Evolutionary conservation across 1,139 yeast species (phyloP).

Genomic region (Taphrina flavorubra): DNA sequence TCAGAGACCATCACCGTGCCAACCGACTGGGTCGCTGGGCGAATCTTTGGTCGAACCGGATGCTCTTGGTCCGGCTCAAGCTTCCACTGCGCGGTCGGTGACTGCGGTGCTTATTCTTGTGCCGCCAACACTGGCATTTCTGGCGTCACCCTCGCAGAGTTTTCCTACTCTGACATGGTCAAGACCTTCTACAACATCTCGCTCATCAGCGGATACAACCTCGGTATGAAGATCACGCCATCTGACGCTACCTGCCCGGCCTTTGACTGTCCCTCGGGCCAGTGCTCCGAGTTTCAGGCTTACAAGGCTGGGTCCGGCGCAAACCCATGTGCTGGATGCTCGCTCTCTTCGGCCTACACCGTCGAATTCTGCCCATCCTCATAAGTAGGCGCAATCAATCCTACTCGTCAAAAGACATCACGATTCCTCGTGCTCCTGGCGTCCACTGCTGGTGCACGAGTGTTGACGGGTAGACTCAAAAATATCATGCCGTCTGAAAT

Average conservation of each 20-base stretch:
- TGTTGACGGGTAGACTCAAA: no score
- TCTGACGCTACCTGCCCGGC: slow-evolving; percentile 28
- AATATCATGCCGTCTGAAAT: no score
- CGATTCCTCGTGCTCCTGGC: no score
- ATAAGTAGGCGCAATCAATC: neutral
- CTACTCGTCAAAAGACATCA: neutral
- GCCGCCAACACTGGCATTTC: slow-evolving; percentile 25
- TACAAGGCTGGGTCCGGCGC: slow-evolving; percentile 27
- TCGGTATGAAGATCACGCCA: slow-evolving; percentile 33
- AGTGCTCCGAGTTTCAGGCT: slow-evolving; percentile 36
- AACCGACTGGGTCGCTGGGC: slow-evolving; percentile 31
- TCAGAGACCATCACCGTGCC: slow-evolving; percentile 25
- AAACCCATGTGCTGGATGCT: slow-evolving; percentile 35
- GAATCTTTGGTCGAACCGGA: slow-evolving; percentile 37
- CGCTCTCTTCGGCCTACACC: slow-evolving; percentile 17
- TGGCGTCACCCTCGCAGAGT: slow-evolving; percentile 41
- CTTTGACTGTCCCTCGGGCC: slow-evolving; percentile 21
- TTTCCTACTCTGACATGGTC: slow-evolving; percentile 38
- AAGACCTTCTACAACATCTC: slow-evolving; percentile 40
- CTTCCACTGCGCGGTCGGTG: slow-evolving; percentile 37
- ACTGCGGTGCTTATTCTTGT: slow-evolving; percentile 36
- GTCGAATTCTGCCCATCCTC: slow-evolving; percentile 31
- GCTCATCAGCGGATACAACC: slow-evolving; percentile 34
- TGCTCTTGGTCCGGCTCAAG: slow-evolving; percentile 22
- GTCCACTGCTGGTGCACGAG: no score